These are phyloP conservation scores for Suhomyces coccinellae DNA, from an alignment of 1,139 yeast species.

Conservation along the genomic window DNA sequence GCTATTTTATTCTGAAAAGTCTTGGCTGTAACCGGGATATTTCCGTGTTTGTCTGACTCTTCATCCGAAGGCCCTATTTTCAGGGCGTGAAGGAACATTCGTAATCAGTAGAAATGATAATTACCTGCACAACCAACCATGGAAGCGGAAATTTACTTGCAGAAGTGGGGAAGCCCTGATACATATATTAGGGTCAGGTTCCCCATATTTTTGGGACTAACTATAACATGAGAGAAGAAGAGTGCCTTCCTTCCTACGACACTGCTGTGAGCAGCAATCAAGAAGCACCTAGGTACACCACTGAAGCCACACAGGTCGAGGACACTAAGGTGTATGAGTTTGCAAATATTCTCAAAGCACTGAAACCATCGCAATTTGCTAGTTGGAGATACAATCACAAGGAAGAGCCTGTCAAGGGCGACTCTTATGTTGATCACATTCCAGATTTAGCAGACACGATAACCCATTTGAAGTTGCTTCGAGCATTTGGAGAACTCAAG, in stretches of 20 bases:
- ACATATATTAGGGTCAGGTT: not conserved
- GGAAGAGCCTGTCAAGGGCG: not conserved
- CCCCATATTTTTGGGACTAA: not conserved
- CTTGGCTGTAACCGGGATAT: no score
- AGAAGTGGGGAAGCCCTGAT: not conserved
- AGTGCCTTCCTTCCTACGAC: not conserved
- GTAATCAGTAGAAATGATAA: no score
- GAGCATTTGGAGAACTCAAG: constrained; percentile 29
- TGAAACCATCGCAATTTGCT: constrained; percentile 3
- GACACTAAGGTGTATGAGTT: constrained; percentile 1
- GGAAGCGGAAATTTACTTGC: no score
- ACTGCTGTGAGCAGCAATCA: not conserved
- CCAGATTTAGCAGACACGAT: constrained; percentile 17
- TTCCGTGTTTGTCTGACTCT: no score
- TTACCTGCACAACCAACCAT: no score
- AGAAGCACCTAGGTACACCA: not conserved
- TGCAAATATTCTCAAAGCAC: constrained; percentile 4
- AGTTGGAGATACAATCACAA: constrained; percentile 2
- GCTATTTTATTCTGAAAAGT: no score
- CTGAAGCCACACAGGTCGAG: not conserved
- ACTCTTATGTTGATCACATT: constrained; percentile 8
- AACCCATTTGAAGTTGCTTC: constrained; percentile 35
- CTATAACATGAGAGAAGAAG: not conserved
- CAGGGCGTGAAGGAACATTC: no score
- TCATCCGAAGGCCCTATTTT: no score